phyloP scores from a whole-genome alignment of 2,329 filamentous ascomycete genomes.

The Chalaropsis ovoidea region DNA sequence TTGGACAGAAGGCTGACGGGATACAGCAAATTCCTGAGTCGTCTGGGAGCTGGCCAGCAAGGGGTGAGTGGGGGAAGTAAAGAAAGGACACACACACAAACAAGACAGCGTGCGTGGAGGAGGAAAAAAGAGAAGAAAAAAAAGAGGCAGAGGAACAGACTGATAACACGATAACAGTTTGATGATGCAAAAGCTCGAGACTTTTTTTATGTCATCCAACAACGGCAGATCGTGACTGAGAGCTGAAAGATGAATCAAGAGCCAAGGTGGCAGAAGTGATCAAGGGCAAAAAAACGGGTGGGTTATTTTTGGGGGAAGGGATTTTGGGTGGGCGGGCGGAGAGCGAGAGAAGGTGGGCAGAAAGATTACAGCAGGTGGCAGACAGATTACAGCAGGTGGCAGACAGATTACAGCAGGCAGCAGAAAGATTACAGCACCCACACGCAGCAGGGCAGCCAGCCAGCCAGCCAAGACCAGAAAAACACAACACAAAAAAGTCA shows the following conservation, averaged over 20 bases:
- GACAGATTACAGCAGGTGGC: conserved; percentile 24
- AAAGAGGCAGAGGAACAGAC: conserved; percentile 1
- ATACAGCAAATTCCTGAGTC: background rate
- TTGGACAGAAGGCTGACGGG: conserved; percentile 26
- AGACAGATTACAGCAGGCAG: conserved; percentile 24
- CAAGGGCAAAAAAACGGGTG: conserved; percentile 4
- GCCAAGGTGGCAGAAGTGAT: conserved; percentile 1
- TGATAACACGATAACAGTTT: background rate
- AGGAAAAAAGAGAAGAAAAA: conserved; percentile 24
- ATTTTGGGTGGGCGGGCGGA: conserved; percentile 25
- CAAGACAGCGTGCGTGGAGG: conserved; percentile 22
- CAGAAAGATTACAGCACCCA: conserved; percentile 24
- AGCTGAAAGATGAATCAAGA: conserved; percentile 7
- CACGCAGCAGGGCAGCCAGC: background rate
- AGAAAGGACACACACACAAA: conserved; percentile 12
- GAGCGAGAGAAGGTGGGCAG: conserved; percentile 27
- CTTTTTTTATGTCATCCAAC: background rate
- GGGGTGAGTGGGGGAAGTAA: conserved; percentile 4
- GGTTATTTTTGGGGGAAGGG: conserved; percentile 21
- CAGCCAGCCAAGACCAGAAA: background rate
- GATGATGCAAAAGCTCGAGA: background rate
- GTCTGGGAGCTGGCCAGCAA: conserved; percentile 8
- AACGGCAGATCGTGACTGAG: conserved; percentile 4
- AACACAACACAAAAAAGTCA: conserved; percentile 4
- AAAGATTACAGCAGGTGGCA: conserved; percentile 26